These are phyloP conservation scores for Pulveroboletus sp. DNA, from an alignment of 768 basidiomycete genomes.

Conservation along the genomic window DNA sequence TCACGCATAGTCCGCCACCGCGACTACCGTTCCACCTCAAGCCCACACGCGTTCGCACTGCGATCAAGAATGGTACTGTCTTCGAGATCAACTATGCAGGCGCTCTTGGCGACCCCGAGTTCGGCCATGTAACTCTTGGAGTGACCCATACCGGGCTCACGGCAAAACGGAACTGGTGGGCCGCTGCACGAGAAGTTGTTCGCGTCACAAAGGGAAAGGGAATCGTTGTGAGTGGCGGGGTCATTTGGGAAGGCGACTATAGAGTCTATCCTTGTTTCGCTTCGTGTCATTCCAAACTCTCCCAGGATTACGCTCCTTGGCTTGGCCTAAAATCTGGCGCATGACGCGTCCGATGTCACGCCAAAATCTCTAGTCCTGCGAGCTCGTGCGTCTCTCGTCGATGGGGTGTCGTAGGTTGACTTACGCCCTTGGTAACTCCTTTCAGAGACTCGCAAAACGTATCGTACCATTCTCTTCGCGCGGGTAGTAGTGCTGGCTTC, in stretches of 20 bases:
- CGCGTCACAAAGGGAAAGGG: constrained; percentile 82
- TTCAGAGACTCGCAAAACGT: constrained; percentile 78
- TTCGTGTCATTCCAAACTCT: background rate
- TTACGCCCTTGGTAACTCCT: background rate
- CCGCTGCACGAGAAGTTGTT: constrained; percentile 68
- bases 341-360: constrained; percentile 55
- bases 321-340: constrained; percentile 65
- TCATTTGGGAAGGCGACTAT: constrained; percentile 55
- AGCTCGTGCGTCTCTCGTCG: constrained; percentile 54
- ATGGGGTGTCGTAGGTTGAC: background rate
- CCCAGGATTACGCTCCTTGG: constrained; percentile 64
- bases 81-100: constrained; percentile 83
- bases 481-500: constrained; percentile 54
- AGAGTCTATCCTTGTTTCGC: constrained; percentile 33
- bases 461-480: constrained; percentile 75
- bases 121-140: constrained; percentile 41
- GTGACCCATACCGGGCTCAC: constrained; percentile 50
- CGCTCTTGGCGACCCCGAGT: constrained; percentile 60
- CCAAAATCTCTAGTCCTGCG: constrained; percentile 70
- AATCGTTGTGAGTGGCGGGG: constrained; percentile 69
- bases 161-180: constrained; percentile 84
- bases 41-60: constrained; percentile 78
- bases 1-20: constrained; percentile 73
- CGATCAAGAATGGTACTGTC: constrained; percentile 76
- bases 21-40: constrained; percentile 80